Percentiles rank a stretch among this genome's conserved stretches.
Evolutionary conservation across 345 rosid genomes (phyloP).

Genomic region (Heritiera littoralis): DNA sequence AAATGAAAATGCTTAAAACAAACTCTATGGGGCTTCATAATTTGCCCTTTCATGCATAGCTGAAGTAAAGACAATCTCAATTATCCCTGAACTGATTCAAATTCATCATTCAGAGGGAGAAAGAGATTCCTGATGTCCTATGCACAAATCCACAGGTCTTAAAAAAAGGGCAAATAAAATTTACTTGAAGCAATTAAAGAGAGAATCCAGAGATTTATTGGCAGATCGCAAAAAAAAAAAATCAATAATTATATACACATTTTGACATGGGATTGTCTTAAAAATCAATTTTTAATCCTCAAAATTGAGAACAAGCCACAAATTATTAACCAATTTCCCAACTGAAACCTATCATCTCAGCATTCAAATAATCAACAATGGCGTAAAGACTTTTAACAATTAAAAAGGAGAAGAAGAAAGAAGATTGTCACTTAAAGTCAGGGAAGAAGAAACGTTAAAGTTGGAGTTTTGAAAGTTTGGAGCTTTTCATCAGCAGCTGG

Average conservation of each 20-base stretch:
- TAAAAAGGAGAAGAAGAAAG: not conserved
- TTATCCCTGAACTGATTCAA: not conserved
- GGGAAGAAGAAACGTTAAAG: not conserved
- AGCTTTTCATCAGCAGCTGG: not conserved
- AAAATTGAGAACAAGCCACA: not conserved
- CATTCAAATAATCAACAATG: not conserved
- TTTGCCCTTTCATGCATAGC: not conserved
- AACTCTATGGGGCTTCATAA: not conserved
- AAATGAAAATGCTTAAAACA: not conserved
- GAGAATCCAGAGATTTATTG: not conserved
- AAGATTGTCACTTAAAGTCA: not conserved
- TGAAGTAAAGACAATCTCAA: not conserved
- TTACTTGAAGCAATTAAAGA: not conserved
- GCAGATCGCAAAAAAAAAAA: not conserved
- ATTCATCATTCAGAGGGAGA: constrained; percentile 2
- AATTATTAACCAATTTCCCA: not conserved
- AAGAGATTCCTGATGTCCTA: too few relatives aligned
- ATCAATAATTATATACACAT: too few relatives aligned
- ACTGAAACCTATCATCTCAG: not conserved
- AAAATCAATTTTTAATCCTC: not conserved
- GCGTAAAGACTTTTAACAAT: not conserved
- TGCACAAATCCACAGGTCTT: not conserved
- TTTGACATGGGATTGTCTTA: not conserved
- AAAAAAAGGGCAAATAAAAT: not conserved
- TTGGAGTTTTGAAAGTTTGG: not conserved